A percentile compares a stretch with the other conserved stretches of the same genome.
Conservation (phyloP, 164 flowering plant genomes). For the Hamamelis virginiana region DNA sequence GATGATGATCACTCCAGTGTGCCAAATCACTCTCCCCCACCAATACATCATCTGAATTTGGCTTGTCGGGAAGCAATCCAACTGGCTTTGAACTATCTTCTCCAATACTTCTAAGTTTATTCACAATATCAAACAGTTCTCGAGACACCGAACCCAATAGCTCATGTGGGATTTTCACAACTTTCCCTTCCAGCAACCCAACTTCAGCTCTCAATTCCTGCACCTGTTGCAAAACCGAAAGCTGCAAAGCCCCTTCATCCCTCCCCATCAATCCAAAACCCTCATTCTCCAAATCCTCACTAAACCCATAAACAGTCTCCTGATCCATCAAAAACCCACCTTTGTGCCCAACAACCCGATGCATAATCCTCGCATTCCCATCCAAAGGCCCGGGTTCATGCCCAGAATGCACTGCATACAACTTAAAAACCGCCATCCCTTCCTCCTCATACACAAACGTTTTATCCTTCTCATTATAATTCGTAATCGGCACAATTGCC, state of each 20-base stretch:
- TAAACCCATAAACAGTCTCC: constrained; percentile 68
- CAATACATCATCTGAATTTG: constrained; percentile 66
- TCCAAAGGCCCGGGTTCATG: constrained; percentile 97
- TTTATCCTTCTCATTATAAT: constrained; percentile 97
- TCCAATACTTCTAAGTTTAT: constrained; percentile 62
- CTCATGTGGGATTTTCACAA: constrained; percentile 57
- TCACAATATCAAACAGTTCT: constrained; percentile 66
- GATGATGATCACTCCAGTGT: constrained; percentile 74
- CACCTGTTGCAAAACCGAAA: constrained; percentile 66
- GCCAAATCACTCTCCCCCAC: constrained; percentile 74
- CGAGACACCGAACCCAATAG: constrained; percentile 62
- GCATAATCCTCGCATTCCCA: constrained; percentile 98
- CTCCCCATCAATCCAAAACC: constrained; percentile 56
- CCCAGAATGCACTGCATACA: constrained; percentile 95
- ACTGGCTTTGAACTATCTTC: constrained; percentile 55
- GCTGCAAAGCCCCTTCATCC: constrained; percentile 62
- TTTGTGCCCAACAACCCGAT: constrained; percentile 85
- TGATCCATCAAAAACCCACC: constrained; percentile 70
- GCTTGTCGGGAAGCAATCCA: constrained; percentile 51
- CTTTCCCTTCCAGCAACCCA: constrained; percentile 64
- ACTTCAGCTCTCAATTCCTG: constrained; percentile 73
- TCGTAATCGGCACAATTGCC: constrained; percentile 90
- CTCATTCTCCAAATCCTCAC: constrained; percentile 67
- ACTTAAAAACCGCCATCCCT: constrained; percentile 85
- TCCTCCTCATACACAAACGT: constrained; percentile 93